A percentile compares a stretch with the other conserved stretches of the same genome.
phyloP scores from a whole-genome alignment of 495 filamentous ascomycete species.

The Saxophila tyrrhenica region DNA sequence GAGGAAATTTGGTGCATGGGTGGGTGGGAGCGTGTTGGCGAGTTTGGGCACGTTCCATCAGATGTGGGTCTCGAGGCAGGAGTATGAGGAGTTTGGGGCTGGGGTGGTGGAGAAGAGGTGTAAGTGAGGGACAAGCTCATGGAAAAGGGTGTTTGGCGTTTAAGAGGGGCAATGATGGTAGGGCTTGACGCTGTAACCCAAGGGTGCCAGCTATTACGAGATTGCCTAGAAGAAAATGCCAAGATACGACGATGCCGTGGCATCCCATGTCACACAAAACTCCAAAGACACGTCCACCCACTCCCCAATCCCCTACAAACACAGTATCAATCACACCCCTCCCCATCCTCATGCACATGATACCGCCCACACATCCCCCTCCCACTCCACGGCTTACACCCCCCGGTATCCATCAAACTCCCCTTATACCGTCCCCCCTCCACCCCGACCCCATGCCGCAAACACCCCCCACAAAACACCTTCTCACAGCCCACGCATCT shows the following conservation, averaged over 20 bases:
- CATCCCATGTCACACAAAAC: too few species aligned
- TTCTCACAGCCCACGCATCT: conserved; percentile 24
- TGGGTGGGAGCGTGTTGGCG: conserved; percentile 90
- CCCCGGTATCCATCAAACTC: conserved; percentile 16
- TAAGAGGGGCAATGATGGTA: too few species aligned
- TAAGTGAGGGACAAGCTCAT: conserved; percentile 41
- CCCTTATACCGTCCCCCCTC: neutral
- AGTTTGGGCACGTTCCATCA: conserved; percentile 94
- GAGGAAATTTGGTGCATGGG: conserved; percentile 83
- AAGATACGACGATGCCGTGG: too few species aligned
- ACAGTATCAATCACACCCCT: conserved; percentile 22
- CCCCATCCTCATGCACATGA: conserved; percentile 33
- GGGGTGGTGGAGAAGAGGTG: conserved; percentile 68
- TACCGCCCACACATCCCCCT: conserved; percentile 26
- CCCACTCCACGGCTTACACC: conserved; percentile 31
- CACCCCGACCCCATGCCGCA: conserved; percentile 16
- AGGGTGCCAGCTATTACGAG: too few species aligned
- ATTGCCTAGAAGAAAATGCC: too few species aligned
- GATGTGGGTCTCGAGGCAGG: conserved; percentile 88
- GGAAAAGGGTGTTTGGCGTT: too few species aligned
- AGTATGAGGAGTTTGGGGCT: conserved; percentile 67
- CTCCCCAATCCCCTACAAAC: neutral
- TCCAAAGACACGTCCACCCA: too few species aligned
- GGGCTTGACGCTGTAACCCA: too few species aligned
- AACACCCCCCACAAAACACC: conserved; percentile 27